Evolutionary conservation across 2,329 filamentous ascomycete genomes (phyloP).

Genomic region (Westerdykella aurantiaca): DNA sequence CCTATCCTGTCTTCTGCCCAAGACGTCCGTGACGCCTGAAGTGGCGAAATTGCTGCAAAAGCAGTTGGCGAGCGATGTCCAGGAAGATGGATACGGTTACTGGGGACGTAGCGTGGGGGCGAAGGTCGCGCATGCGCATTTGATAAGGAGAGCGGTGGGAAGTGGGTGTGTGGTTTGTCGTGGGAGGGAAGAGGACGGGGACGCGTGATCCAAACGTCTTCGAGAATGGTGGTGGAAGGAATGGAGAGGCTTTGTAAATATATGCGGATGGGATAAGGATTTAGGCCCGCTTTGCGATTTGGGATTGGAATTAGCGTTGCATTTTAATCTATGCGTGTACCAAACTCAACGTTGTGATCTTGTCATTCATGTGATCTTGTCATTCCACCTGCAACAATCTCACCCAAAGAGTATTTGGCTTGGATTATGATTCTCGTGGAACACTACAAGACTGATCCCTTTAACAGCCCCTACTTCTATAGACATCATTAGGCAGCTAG

Average conservation of each 20-base stretch:
- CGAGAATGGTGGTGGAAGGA: slow-evolving; percentile 74
- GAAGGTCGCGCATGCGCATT: slow-evolving; percentile 57
- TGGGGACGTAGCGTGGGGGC: slow-evolving; percentile 62
- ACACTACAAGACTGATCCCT: no score
- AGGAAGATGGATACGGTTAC: slow-evolving; percentile 39
- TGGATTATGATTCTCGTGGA: no score
- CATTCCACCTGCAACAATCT: no score
- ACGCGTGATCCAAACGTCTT: slow-evolving; percentile 56
- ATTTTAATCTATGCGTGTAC: no score
- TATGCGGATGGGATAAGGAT: no score
- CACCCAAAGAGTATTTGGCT: no score
- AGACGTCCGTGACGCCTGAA: slow-evolving; percentile 38
- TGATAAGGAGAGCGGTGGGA: slow-evolving; percentile 72
- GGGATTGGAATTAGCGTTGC: no score
- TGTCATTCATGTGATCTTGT: no score
- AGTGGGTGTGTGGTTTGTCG: slow-evolving; percentile 36
- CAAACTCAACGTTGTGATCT: no score
- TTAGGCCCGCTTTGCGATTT: no score
- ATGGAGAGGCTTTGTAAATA: slow-evolving; percentile 54
- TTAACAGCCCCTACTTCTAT: no score
- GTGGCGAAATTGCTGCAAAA: slow-evolving; percentile 43
- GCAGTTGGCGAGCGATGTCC: slow-evolving; percentile 33
- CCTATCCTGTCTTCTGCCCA: slow-evolving; percentile 60
- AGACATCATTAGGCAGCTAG: no score
- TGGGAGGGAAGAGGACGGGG: slow-evolving; percentile 42